phyloP scores from a whole-genome alignment of 345 rosid species.

The Erodium maritimum region DNA sequence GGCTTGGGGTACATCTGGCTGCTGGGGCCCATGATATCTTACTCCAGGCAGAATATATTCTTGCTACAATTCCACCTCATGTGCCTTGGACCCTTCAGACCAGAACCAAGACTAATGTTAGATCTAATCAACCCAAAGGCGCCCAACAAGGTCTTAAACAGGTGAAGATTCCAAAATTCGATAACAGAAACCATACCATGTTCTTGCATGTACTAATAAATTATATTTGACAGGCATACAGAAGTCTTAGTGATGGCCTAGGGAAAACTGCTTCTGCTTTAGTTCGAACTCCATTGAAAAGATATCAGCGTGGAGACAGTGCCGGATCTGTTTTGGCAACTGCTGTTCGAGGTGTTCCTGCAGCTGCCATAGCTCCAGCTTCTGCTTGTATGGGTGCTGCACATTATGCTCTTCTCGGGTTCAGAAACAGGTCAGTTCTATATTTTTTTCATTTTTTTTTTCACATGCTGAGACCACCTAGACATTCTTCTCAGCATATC shows the following conservation, averaged over 20 bases:
- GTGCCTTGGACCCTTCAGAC: constrained; percentile 34
- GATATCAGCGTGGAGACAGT: constrained; percentile 75
- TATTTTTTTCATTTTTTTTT: background rate
- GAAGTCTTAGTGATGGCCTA: constrained; percentile 71
- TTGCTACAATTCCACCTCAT: constrained; percentile 44
- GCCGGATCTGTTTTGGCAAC: constrained; percentile 75
- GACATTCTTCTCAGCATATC: background rate
- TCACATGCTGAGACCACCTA: too few relatives aligned
- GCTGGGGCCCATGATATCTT: constrained; percentile 77
- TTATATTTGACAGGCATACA: constrained; percentile 52
- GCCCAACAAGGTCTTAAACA: constrained; percentile 82
- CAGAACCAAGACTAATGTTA: constrained; percentile 41
- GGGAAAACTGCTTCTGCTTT: constrained; percentile 87
- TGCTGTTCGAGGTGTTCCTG: constrained; percentile 71
- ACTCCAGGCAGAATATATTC: constrained; percentile 58
- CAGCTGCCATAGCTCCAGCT: constrained; percentile 88
- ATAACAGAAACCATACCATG: background rate
- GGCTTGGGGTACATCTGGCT: constrained; percentile 92
- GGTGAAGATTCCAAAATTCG: constrained; percentile 27
- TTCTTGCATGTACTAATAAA: constrained; percentile 6
- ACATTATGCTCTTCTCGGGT: constrained; percentile 72
- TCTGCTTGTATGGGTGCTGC: constrained; percentile 78
- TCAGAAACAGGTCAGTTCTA: constrained; percentile 65
- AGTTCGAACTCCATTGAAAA: constrained; percentile 65
- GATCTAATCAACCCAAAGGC: constrained; percentile 71